Conservation (phyloP, 371 early-diverging fungal species). For the Mortierella sp. region DNA sequence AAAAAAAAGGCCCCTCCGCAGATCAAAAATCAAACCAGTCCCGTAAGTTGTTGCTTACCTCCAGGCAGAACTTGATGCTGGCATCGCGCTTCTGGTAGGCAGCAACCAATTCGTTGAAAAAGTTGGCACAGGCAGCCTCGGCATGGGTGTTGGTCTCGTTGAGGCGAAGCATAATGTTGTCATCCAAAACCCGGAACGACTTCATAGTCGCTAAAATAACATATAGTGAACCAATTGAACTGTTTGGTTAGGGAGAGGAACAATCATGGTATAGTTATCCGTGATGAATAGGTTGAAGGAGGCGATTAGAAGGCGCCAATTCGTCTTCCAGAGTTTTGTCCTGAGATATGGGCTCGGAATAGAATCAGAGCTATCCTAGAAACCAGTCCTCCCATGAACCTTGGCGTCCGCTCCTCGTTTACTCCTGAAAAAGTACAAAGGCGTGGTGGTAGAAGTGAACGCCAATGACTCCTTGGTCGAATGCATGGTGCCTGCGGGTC, state of each 20-base stretch:
- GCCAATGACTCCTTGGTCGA: neutral
- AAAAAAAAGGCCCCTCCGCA: neutral
- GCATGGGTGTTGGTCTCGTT: conserved; percentile 81
- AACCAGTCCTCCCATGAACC: neutral
- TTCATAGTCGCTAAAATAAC: conserved; percentile 76
- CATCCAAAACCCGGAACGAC: conserved; percentile 82
- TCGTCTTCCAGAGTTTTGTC: neutral
- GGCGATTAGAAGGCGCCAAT: neutral
- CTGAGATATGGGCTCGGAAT: neutral
- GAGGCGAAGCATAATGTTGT: conserved; percentile 83
- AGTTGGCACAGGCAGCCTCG: conserved; percentile 71
- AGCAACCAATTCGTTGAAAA: conserved; percentile 75
- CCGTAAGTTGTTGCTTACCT: conserved; percentile 57
- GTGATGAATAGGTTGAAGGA: no score
- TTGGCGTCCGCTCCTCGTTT: neutral
- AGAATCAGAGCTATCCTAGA: neutral
- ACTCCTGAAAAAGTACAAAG: neutral
- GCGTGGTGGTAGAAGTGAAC: neutral
- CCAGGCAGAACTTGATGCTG: conserved; percentile 77
- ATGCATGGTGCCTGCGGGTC: neutral
- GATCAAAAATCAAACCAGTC: neutral
- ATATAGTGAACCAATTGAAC: no score
- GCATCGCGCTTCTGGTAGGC: conserved; percentile 79
- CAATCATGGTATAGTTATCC: no score
- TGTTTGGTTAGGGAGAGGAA: neutral